These are phyloP conservation scores for Pecoramyces ruminantium DNA, from an alignment of 192 early-diverging fungal genomes.

Conservation along the genomic window DNA sequence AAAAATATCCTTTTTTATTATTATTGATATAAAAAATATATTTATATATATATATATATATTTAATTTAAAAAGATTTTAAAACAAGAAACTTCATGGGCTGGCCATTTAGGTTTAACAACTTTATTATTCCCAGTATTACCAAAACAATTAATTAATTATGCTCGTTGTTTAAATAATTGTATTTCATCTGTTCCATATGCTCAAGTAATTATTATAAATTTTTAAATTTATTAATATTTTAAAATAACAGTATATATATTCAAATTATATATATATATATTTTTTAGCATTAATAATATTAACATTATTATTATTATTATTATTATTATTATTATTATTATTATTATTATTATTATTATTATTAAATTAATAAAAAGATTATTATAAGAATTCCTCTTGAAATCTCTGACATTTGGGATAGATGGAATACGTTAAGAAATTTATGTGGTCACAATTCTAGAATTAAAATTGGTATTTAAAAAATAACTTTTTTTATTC, in stretches of 20 bases:
- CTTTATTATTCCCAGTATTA: slow-evolving; percentile 28
- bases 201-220: slow-evolving; percentile 13
- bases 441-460: slow-evolving; percentile 45
- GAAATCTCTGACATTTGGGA: slow-evolving; percentile 35
- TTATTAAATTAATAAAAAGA: slow-evolving; percentile 8
- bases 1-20: too few species aligned
- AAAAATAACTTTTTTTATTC: background rate
- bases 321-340: too few species aligned
- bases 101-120: slow-evolving; percentile 42
- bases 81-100: slow-evolving; percentile 43
- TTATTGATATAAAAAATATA: too few species aligned
- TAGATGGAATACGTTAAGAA: slow-evolving; percentile 62
- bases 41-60: too few species aligned
- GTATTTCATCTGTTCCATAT: slow-evolving; percentile 15
- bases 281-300: too few species aligned
- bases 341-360: too few species aligned
- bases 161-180: slow-evolving; percentile 22
- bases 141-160: slow-evolving; percentile 27
- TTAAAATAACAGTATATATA: too few species aligned
- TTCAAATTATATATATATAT: too few species aligned
- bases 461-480: slow-evolving; percentile 37
- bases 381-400: slow-evolving; percentile 27
- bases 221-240: too few species aligned
- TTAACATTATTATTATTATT: too few species aligned
- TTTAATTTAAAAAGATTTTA: slow-evolving; percentile 11